phyloP scores from a whole-genome alignment of 257 asterid species.

The Ligustrum vulgare region DNA sequence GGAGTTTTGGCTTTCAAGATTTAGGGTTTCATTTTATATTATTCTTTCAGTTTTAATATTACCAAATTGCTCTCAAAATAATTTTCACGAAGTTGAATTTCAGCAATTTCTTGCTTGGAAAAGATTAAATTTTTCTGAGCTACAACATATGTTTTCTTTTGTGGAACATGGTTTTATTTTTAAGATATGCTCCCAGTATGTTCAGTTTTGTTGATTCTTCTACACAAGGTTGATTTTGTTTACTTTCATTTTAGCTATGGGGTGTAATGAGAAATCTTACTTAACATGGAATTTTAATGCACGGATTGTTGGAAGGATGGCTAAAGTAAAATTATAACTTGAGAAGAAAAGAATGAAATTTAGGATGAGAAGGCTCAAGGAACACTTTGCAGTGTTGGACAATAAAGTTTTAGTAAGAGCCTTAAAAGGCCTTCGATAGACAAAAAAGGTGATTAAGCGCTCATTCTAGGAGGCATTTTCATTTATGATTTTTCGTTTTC shows the following conservation, averaged over 20 bases:
- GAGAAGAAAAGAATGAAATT: slow-evolving; percentile 4
- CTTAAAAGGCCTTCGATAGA: slow-evolving; percentile 67
- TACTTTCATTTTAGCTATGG: background rate
- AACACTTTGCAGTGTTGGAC: slow-evolving; percentile 71
- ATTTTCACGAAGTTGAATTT: background rate
- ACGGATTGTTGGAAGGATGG: slow-evolving; percentile 26
- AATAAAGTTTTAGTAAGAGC: slow-evolving; percentile 71
- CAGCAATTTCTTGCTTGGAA: background rate
- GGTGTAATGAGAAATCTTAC: slow-evolving; percentile 25
- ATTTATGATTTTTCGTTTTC: background rate
- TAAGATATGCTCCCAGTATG: background rate
- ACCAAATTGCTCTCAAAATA: background rate
- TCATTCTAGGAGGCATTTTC: background rate
- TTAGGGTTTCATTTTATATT: slow-evolving; percentile 27
- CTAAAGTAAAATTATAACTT: background rate
- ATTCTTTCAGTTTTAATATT: background rate
- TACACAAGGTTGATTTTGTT: too few relatives aligned
- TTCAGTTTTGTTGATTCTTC: too few relatives aligned
- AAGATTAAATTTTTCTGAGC: background rate
- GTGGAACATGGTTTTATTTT: background rate
- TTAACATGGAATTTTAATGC: slow-evolving; percentile 34
- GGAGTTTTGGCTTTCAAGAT: slow-evolving; percentile 24
- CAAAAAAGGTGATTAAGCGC: slow-evolving; percentile 48
- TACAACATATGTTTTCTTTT: background rate
- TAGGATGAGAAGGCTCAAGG: slow-evolving; percentile 65